A percentile compares a stretch with the other conserved stretches of the same genome.
These are phyloP conservation scores for Xerocomus amazonicus DNA, from an alignment of 1,284 basidiomycete genomes.

Conservation along the genomic window DNA sequence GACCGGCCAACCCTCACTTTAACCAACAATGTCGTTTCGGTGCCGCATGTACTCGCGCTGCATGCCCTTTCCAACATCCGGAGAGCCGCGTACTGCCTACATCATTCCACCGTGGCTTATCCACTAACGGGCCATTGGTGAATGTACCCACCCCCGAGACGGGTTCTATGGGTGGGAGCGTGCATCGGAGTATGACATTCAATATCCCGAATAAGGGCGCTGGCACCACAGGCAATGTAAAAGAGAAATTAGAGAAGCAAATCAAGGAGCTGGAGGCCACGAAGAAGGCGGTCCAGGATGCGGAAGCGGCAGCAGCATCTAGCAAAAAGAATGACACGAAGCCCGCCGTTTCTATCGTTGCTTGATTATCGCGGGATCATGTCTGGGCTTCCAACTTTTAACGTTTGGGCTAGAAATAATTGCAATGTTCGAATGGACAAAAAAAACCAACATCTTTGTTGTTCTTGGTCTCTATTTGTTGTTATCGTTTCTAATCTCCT, in stretches of 20 bases:
- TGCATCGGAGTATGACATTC: conserved; percentile 65
- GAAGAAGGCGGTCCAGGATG: conserved; percentile 56
- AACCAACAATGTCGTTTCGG: conserved; percentile 69
- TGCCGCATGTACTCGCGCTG: conserved; percentile 69
- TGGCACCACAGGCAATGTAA: conserved; percentile 34
- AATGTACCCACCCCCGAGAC: conserved; percentile 58
- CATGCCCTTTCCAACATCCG: conserved; percentile 76
- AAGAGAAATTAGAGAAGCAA: conserved; percentile 54
- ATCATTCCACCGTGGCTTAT: conserved; percentile 73
- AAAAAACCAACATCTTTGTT: conserved; percentile 18
- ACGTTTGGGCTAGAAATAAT: conserved; percentile 13
- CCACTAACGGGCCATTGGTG: conserved; percentile 53
- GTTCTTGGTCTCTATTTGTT: conserved; percentile 21
- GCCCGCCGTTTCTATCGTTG: conserved; percentile 50
- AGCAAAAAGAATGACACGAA: conserved; percentile 56
- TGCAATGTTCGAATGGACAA: conserved; percentile 8
- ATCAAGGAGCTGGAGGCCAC: conserved; percentile 58
- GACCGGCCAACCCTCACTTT: conserved; percentile 39
- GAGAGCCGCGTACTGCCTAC: conserved; percentile 73
- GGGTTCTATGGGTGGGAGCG: conserved; percentile 59
- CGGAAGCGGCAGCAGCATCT: conserved; percentile 49
- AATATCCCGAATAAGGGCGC: conserved; percentile 38
- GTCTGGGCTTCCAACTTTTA: neutral
- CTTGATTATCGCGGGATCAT: conserved; percentile 9
- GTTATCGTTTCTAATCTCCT: conserved; percentile 19